Conservation (phyloP, 2,329 filamentous ascomycete species). For the Furcasterigmium furcatum region DNA sequence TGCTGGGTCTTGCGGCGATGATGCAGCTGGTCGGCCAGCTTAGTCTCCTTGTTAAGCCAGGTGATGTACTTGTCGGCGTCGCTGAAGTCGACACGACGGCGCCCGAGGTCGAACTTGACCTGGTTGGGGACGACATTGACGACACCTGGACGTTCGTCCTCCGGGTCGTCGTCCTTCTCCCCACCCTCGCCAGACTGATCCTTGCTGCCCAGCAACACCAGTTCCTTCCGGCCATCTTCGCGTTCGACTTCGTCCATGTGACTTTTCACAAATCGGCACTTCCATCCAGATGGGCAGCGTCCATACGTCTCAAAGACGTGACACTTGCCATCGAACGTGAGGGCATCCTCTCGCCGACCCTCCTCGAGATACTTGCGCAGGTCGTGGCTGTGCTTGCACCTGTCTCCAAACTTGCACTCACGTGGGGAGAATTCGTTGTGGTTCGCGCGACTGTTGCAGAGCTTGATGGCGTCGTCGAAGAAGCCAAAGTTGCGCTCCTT, state of each 20-base stretch:
- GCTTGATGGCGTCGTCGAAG: slow-evolving; percentile 71
- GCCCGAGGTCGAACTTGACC: slow-evolving; percentile 72
- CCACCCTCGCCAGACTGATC: slow-evolving; percentile 18
- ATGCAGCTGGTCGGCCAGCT: slow-evolving; percentile 31
- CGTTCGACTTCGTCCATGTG: slow-evolving; percentile 79
- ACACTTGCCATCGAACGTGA: slow-evolving; percentile 73
- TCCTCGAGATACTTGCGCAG: slow-evolving; percentile 80
- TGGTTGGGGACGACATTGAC: slow-evolving; percentile 70
- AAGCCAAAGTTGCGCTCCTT: slow-evolving; percentile 76
- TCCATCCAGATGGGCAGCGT: slow-evolving; percentile 83
- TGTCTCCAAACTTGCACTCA: slow-evolving; percentile 73
- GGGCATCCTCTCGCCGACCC: slow-evolving; percentile 76
- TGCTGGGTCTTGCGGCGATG: slow-evolving; percentile 38
- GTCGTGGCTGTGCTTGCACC: slow-evolving; percentile 80
- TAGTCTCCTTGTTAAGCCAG: slow-evolving; percentile 69
- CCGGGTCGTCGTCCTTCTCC: slow-evolving; percentile 30
- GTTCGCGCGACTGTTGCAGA: slow-evolving; percentile 73
- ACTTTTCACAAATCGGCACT: slow-evolving; percentile 84
- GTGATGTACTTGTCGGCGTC: slow-evolving; percentile 73
- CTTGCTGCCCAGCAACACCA: slow-evolving; percentile 63
- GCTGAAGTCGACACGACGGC: slow-evolving; percentile 66
- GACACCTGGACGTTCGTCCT: slow-evolving; percentile 56
- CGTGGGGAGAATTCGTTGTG: slow-evolving; percentile 78
- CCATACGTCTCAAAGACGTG: slow-evolving; percentile 77
- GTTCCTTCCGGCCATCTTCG: slow-evolving; percentile 78